Evolutionary conservation across 2,329 filamentous ascomycete species (phyloP).

Genomic region (Xylariales sp.): DNA sequence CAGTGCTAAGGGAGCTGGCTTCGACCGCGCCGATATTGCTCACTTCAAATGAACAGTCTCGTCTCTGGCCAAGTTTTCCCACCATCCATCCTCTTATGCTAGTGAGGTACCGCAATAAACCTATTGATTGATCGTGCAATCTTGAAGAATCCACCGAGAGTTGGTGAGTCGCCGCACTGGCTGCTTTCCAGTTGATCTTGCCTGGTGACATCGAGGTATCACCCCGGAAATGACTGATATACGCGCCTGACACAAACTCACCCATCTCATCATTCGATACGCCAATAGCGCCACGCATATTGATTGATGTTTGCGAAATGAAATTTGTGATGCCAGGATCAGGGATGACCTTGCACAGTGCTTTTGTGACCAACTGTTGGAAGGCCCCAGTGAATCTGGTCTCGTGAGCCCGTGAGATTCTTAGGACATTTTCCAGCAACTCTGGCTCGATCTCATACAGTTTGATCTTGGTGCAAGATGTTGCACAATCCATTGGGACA

Average conservation of each 20-base stretch:
- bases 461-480: constrained; percentile 23
- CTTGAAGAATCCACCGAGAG: constrained; percentile 25
- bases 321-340: constrained; percentile 23
- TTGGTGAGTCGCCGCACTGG: constrained; percentile 21
- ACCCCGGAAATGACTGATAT: constrained; percentile 16
- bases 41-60: constrained; percentile 38
- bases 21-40: constrained; percentile 40
- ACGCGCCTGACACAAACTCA: constrained; percentile 25
- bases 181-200: constrained; percentile 27
- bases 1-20: constrained; percentile 25
- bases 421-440: constrained; percentile 22
- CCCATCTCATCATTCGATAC: constrained; percentile 28
- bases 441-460: constrained; percentile 24
- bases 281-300: constrained; percentile 31
- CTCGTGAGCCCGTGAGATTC: constrained; percentile 23
- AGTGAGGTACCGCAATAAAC: constrained; percentile 34
- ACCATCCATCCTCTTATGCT: constrained; percentile 33
- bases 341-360: constrained; percentile 26
- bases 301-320: constrained; percentile 31
- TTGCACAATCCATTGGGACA: constrained; percentile 18
- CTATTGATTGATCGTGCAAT: constrained; percentile 26
- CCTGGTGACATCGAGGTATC: not conserved
- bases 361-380: constrained; percentile 31
- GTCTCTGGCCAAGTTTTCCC: constrained; percentile 29
- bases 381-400: constrained; percentile 37